These are phyloP conservation scores for Hanseniaspora clermontiae DNA, from an alignment of 805 yeast genomes.

Conservation along the genomic window DNA sequence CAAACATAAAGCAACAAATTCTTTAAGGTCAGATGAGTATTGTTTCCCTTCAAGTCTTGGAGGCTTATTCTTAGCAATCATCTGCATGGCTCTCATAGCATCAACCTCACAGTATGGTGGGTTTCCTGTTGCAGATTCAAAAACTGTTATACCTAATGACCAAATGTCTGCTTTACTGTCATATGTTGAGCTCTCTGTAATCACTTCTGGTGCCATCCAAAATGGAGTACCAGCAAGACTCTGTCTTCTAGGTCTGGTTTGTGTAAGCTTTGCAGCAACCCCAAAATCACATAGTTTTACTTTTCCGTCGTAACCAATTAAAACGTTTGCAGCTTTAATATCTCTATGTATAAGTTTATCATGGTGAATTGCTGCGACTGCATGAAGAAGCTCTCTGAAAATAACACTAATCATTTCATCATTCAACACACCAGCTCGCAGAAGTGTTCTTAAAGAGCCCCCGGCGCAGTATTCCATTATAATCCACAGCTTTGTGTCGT, in stretches of 20 bases:
- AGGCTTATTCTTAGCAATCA: conserved; percentile 86
- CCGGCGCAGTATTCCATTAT: conserved; percentile 97
- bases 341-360: conserved; percentile 93
- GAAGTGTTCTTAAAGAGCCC: conserved; percentile 76
- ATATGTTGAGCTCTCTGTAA: conserved; percentile 76
- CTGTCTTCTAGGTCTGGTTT: conserved; percentile 63
- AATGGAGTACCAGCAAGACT: conserved; percentile 95
- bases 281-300: conserved; percentile 96
- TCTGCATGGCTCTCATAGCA: conserved; percentile 85
- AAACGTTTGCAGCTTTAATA: conserved; percentile 88
- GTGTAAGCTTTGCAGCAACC: conserved; percentile 85
- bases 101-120: conserved; percentile 96
- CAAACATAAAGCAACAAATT: conserved; percentile 77
- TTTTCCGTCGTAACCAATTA: conserved; percentile 76
- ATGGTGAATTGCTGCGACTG: conserved; percentile 68
- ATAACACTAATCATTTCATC: conserved; percentile 77
- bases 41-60: conserved; percentile 87
- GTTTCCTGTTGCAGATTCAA: conserved; percentile 90
- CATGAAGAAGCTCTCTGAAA: conserved; percentile 66
- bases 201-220: conserved; percentile 99
- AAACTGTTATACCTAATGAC: conserved; percentile 91
- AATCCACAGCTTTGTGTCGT: conserved; percentile 90
- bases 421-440: conserved; percentile 77
- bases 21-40: conserved; percentile 64
- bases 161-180: conserved; percentile 91